These are phyloP conservation scores for Crassisporium funariophilum DNA, from an alignment of 768 basidiomycete species.

Conservation along the genomic window DNA sequence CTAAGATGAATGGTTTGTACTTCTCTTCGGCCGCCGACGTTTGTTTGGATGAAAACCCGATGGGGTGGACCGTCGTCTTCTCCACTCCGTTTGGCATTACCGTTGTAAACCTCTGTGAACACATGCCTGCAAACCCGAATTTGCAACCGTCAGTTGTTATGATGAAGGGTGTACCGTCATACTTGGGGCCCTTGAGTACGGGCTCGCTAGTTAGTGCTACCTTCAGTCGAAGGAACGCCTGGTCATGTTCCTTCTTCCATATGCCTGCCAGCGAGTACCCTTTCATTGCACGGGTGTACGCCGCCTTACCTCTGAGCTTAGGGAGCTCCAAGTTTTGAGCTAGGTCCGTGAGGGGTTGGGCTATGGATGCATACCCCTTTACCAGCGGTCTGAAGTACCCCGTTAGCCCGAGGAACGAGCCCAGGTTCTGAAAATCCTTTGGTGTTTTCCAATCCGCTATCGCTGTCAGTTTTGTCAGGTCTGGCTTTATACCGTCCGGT, in stretches of 20 bases:
- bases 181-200: slow-evolving; percentile 27
- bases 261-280: too few relatives aligned
- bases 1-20: slow-evolving; percentile 36
- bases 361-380: slow-evolving; percentile 29
- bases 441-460: slow-evolving; percentile 34
- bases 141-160: slow-evolving; percentile 36
- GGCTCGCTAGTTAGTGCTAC: slow-evolving; percentile 27
- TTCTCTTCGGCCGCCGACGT: slow-evolving; percentile 31
- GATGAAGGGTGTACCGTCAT: slow-evolving; percentile 33
- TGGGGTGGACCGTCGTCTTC: slow-evolving; percentile 22
- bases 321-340: slow-evolving; percentile 18
- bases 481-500: slow-evolving; percentile 31
- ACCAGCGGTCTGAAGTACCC: slow-evolving; percentile 34
- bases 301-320: slow-evolving; percentile 12
- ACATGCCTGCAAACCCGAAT: slow-evolving; percentile 32
- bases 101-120: slow-evolving; percentile 26
- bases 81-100: slow-evolving; percentile 18
- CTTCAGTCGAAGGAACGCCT: slow-evolving; percentile 31
- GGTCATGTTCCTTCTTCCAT: slow-evolving; percentile 18
- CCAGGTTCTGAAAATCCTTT: slow-evolving; percentile 23
- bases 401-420: slow-evolving; percentile 34
- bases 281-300: slow-evolving; percentile 25
- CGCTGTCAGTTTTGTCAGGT: slow-evolving; percentile 34
- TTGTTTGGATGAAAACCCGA: slow-evolving; percentile 35
- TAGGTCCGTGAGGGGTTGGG: slow-evolving; percentile 30